A percentile compares a stretch with the other conserved stretches of the same genome.
Conservation (phyloP, 768 basidiomycete species). For the Termitomyces sp. region DNA sequence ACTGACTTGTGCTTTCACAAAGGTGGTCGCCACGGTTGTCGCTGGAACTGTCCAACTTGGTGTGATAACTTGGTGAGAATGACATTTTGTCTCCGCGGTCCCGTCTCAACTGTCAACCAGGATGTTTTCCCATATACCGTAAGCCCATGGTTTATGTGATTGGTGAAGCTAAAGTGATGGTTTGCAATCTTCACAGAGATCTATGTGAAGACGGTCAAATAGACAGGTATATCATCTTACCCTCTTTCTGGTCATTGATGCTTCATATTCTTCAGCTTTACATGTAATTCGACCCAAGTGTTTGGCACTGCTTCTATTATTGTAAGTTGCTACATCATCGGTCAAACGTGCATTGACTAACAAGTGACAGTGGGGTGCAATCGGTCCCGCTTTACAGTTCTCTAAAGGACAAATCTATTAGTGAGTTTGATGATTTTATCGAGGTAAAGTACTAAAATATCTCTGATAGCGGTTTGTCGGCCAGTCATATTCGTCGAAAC, state of each 20-base stretch:
- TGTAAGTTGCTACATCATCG: constrained; percentile 36
- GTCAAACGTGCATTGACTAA: constrained; percentile 15
- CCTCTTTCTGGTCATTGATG: neutral
- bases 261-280: constrained; percentile 37
- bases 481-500: neutral
- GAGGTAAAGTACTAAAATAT: neutral
- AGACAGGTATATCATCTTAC: constrained; percentile 32
- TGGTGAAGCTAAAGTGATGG: neutral
- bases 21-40: constrained; percentile 54
- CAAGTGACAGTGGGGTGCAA: constrained; percentile 53
- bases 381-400: constrained; percentile 63
- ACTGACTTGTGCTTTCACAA: constrained; percentile 9
- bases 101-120: constrained; percentile 24
- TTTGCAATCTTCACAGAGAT: constrained; percentile 29
- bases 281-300: constrained; percentile 52
- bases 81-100: neutral
- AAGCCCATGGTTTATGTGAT: constrained; percentile 18
- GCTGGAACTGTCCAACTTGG: constrained; percentile 68
- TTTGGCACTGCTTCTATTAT: constrained; percentile 55
- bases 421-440: constrained; percentile 32
- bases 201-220: constrained; percentile 46
- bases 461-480: constrained; percentile 20
- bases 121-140: constrained; percentile 65
- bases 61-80: constrained; percentile 58
- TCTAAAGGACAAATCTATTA: constrained; percentile 56